A percentile compares a stretch with the other conserved stretches of the same genome.
Evolutionary conservation across 2,329 filamentous ascomycete species (phyloP).

Genomic region (Chrysoporthe puriensis): DNA sequence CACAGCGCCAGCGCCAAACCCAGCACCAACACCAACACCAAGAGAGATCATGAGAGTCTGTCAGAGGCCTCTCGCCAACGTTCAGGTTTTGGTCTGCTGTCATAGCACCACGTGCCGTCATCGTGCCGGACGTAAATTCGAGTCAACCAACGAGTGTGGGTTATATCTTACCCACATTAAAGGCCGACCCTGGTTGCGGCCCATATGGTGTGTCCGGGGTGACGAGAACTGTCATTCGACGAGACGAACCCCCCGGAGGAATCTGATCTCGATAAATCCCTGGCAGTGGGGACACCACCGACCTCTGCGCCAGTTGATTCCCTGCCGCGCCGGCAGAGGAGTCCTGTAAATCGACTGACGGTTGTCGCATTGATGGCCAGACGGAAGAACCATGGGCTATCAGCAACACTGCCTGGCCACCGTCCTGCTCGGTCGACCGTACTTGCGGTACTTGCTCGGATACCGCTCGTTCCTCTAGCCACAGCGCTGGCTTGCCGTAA

Average conservation of each 20-base stretch:
- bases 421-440: not conserved
- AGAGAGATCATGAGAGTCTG: not conserved
- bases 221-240: not conserved
- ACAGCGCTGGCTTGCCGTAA: not conserved
- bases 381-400: not conserved
- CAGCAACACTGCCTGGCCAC: not conserved
- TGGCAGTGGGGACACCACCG: not conserved
- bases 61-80: conserved; percentile 10
- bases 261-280: conserved; percentile 8
- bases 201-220: conserved; percentile 1
- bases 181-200: not conserved
- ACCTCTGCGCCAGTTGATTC: not conserved
- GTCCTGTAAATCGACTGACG: not conserved
- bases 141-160: not conserved
- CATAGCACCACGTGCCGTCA: not conserved
- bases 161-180: not conserved
- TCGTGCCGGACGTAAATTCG: not conserved
- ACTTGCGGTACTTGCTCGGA: not conserved
- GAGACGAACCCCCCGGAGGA: not conserved
- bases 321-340: not conserved
- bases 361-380: not conserved
- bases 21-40: not conserved
- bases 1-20: not conserved
- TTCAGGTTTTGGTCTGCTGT: not conserved
- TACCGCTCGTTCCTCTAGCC: not conserved